Evolutionary conservation across 768 basidiomycete species (phyloP).

Genomic region (Thelephora ganbajun): DNA sequence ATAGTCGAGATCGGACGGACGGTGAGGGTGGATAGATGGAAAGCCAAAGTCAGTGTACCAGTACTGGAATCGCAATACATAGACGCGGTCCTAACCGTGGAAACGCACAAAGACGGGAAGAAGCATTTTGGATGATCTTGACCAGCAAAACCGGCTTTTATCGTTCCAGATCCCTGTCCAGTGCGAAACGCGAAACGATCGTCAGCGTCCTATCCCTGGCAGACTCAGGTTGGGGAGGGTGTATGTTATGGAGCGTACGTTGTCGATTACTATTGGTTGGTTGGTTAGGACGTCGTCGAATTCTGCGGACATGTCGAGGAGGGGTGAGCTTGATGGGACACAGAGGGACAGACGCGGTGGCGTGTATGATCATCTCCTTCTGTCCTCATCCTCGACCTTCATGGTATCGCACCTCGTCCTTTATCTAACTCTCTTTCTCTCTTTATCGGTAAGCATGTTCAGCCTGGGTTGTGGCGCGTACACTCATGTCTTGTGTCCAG

Average conservation of each 20-base stretch:
- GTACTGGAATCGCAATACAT: neutral
- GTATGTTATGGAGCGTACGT: conserved; percentile 38
- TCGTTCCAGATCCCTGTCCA: conserved; percentile 88
- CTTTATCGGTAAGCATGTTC: conserved; percentile 10
- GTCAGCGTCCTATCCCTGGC: neutral
- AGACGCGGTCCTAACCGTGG: conserved; percentile 19
- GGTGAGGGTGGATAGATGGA: conserved; percentile 1
- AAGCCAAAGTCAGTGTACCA: conserved; percentile 5
- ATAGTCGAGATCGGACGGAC: neutral
- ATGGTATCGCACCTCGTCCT: conserved; percentile 9
- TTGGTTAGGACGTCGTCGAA: conserved; percentile 93
- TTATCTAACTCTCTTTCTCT: conserved; percentile 7
- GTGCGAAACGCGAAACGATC: conserved; percentile 5
- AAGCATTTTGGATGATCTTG: conserved; percentile 99
- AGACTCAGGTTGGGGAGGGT: conserved; percentile 4
- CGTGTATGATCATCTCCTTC: conserved; percentile 1
- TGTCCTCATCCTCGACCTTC: conserved; percentile 5
- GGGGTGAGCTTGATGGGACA: conserved; percentile 3
- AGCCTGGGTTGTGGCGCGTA: neutral
- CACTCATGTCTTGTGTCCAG: neutral
- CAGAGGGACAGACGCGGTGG: conserved; percentile 4
- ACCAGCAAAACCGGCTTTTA: conserved; percentile 98
- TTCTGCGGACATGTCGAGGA: conserved; percentile 56
- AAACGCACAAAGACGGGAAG: conserved; percentile 93
- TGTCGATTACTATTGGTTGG: conserved; percentile 98